phyloP scores from a whole-genome alignment of 129 eudicot species.

The Silybum marianum region DNA sequence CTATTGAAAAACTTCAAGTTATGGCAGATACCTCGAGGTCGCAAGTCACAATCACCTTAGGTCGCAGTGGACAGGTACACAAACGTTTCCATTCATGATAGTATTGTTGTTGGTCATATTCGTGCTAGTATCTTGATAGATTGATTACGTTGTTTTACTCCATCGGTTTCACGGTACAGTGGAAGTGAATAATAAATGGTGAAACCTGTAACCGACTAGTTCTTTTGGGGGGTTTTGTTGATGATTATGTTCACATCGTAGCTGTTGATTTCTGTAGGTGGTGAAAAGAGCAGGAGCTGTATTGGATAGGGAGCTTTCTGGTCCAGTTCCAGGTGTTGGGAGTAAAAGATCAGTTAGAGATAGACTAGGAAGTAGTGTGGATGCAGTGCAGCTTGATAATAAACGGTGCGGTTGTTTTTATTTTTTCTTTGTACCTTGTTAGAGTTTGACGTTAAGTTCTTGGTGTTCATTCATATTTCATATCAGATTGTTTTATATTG shows the following conservation, averaged over 20 bases:
- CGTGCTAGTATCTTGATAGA: background rate
- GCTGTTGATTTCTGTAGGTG: conserved; percentile 51
- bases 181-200: background rate
- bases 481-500: background rate
- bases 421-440: background rate
- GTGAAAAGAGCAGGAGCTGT: conserved; percentile 65
- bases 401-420: conserved; percentile 52
- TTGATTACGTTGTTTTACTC: background rate
- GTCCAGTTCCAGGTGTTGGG: conserved; percentile 45
- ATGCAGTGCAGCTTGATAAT: conserved; percentile 29
- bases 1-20: conserved; percentile 8
- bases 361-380: conserved; percentile 65
- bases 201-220: background rate
- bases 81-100: background rate
- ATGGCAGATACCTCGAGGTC: conserved; percentile 76
- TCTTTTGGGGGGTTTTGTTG: background rate
- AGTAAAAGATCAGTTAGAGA: conserved; percentile 74
- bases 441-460: background rate
- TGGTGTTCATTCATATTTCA: background rate
- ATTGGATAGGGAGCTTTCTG: conserved; percentile 29
- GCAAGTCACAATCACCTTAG: conserved; percentile 80
- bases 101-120: background rate
- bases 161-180: too few relatives aligned
- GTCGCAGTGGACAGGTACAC: conserved; percentile 78
- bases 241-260: background rate